Percentiles rank a stretch among this genome's conserved stretches.
Evolutionary conservation across 768 basidiomycete species (phyloP).

Genomic region (Lactarius deliciosus): DNA sequence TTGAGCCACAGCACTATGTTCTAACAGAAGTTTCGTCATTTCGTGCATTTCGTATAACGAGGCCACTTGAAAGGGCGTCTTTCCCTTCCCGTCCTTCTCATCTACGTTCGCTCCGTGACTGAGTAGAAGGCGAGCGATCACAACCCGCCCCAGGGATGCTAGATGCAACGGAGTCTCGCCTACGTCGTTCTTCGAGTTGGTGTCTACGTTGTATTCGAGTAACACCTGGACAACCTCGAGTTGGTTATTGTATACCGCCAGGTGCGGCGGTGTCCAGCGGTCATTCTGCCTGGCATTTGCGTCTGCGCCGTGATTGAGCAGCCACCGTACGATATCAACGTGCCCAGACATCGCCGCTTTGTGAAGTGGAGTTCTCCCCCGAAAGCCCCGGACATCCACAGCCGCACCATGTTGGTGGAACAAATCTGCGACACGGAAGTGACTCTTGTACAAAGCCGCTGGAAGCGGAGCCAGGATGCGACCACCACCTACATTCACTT

Average conservation of each 20-base stretch:
- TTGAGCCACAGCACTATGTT: too few species aligned
- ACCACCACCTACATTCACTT: not conserved
- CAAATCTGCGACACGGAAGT: not conserved
- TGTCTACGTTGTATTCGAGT: not conserved
- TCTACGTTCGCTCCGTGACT: too few species aligned
- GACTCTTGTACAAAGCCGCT: not conserved
- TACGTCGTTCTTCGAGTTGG: not conserved
- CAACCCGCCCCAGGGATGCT: too few species aligned
- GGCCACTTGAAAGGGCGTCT: too few species aligned
- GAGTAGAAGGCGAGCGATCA: too few species aligned
- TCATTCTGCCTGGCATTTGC: not conserved
- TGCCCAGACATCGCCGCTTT: not conserved
- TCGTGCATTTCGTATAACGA: too few species aligned
- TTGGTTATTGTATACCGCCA: not conserved
- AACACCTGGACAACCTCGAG: not conserved
- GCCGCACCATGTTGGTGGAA: not conserved
- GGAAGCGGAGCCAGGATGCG: not conserved
- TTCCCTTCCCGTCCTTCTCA: too few species aligned
- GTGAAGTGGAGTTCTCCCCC: not conserved
- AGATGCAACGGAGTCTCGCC: not conserved
- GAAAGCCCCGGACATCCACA: not conserved
- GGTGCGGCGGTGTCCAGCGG: not conserved
- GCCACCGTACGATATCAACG: not conserved
- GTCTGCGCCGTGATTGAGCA: not conserved
- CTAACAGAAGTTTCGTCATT: too few species aligned